phyloP scores from a whole-genome alignment of 352 stramenopile species.

The Saprolegnia parasitica region DNA sequence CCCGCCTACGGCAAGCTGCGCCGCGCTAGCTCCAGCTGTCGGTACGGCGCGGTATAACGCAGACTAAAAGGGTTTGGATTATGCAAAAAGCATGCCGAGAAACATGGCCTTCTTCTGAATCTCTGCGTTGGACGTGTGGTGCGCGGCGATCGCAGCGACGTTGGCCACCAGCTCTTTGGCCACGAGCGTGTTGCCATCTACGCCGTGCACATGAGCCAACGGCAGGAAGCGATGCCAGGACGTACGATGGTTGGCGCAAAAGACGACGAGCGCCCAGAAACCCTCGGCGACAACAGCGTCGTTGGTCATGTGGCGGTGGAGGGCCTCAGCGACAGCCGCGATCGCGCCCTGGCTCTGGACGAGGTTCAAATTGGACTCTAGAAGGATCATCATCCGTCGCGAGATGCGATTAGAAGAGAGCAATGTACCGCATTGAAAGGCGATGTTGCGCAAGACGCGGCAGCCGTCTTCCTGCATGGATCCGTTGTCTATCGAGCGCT shows the following conservation, averaged over 20 bases:
- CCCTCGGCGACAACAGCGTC: constrained; percentile 65
- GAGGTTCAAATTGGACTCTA: constrained; percentile 57
- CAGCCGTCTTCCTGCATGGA: constrained; percentile 65
- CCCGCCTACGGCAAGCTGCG: constrained; percentile 55
- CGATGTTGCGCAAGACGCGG: constrained; percentile 67
- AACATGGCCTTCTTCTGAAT: constrained; percentile 68
- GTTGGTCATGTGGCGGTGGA: constrained; percentile 59
- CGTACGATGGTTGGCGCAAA: constrained; percentile 71
- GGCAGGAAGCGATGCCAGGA: background rate
- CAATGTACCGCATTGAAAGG: constrained; percentile 53
- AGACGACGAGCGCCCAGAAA: constrained; percentile 71
- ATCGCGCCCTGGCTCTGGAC: constrained; percentile 60
- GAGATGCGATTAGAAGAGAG: background rate
- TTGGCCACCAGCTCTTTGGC: constrained; percentile 45
- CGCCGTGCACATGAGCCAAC: background rate
- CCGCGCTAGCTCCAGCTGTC: constrained; percentile 40
- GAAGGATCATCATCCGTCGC: background rate
- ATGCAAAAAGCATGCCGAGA: constrained; percentile 52
- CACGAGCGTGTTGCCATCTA: constrained; percentile 56
- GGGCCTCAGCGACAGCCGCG: constrained; percentile 50
- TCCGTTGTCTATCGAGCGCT: constrained; percentile 55
- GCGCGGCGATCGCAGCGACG: constrained; percentile 42
- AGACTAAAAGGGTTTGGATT: background rate
- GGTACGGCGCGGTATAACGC: constrained; percentile 3
- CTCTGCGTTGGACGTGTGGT: constrained; percentile 47